A percentile compares a stretch with the other conserved stretches of the same genome.
Evolutionary conservation across 2,329 filamentous ascomycete species (phyloP).

Genomic region (Clonostachys sp.): DNA sequence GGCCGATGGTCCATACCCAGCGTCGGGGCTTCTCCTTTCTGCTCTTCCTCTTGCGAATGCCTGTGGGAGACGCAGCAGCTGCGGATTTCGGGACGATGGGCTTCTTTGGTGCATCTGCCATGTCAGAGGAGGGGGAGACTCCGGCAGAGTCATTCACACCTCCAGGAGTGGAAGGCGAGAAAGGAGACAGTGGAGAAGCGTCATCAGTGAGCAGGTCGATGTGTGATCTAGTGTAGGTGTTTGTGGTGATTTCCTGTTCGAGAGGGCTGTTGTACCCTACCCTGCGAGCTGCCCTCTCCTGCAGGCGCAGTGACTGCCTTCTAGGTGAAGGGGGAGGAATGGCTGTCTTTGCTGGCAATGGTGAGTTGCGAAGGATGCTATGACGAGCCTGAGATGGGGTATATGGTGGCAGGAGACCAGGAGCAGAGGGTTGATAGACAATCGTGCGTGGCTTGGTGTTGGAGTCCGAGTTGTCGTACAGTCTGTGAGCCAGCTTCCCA

Average conservation of each 20-base stretch:
- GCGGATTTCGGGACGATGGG: conserved; percentile 51
- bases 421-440: background rate
- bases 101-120: conserved; percentile 56
- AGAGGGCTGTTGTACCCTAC: conserved; percentile 61
- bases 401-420: conserved; percentile 41
- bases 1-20: conserved; percentile 64
- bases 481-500: background rate
- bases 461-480: background rate
- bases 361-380: conserved; percentile 64
- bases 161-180: conserved; percentile 25
- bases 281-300: conserved; percentile 48
- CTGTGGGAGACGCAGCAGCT: conserved; percentile 34
- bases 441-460: background rate
- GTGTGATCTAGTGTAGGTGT: conserved; percentile 57
- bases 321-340: conserved; percentile 47
- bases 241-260: conserved; percentile 59
- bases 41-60: conserved; percentile 46
- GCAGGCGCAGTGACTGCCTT: conserved; percentile 47
- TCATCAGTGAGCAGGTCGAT: conserved; percentile 59
- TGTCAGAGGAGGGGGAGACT: conserved; percentile 48
- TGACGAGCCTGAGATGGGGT: conserved; percentile 53
- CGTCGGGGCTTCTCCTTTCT: conserved; percentile 55
- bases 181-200: conserved; percentile 38
- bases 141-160: conserved; percentile 41
- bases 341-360: conserved; percentile 48